Evolutionary conservation across 352 stramenopile species (phyloP), one percentile per base, ranked within the genome.

Genomic region (Phytophthora capsici): DNA sequence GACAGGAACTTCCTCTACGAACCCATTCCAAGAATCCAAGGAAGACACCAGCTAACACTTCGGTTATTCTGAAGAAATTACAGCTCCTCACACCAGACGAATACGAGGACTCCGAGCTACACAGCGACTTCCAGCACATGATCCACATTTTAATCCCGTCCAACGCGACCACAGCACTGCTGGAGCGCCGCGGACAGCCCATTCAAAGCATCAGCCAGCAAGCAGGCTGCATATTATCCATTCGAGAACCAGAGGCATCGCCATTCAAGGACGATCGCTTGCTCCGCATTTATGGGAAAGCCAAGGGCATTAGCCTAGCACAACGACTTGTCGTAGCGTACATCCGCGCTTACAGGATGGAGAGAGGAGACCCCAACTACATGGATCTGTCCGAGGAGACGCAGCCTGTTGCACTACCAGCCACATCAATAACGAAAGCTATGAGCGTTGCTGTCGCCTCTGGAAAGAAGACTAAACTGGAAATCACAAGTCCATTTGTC

Each of bases 131-230:
- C 23, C 59, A 70, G 7, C 80, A 90, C 63, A 74, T 73, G 28
- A n/a, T 89, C 7, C 77, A 89, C 49, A 83, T 93, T 73, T 63
- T 91, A 14, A 88, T 93, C 25, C 84, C 84, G 6, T 54, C 66
- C 13, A 83, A 77, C 49, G 68, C 76, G 6, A 77, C 82, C 12
- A 69, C 71, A 4, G 84, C 78, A 28, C 45, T 93, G 20, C 69
- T 93, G 9, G 82, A 85, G 4, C 71, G 61, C 10, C 70, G 78
- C 38, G 84, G 84, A 4, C 62, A 76, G 13, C 72, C 68, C 22
- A 87, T 93, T 22, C 77, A 80, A 16, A 63, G 57, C 16, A 80
- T 90, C 62, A 78, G 75, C 40, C 54, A 75, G 6, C 74, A 78
- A 45, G 67, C 76, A 13, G 49, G 57, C 4, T 93, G 84, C 54